Conservation (phyloP, 2,329 filamentous ascomycete species). For the Alternaria viburni region DNA sequence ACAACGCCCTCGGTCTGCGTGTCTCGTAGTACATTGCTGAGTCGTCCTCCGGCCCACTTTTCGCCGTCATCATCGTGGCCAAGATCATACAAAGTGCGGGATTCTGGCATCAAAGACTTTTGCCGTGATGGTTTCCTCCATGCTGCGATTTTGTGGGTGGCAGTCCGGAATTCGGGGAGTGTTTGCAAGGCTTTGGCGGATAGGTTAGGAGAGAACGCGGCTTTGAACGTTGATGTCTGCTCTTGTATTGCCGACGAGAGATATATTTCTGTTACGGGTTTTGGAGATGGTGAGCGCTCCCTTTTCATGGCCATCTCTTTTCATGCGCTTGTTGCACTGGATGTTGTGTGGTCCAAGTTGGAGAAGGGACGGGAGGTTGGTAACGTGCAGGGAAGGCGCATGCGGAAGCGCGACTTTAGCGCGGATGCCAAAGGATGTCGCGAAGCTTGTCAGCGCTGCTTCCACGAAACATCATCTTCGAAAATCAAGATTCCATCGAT, state of each 20-base stretch:
- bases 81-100: slow-evolving; percentile 49
- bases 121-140: slow-evolving; percentile 58
- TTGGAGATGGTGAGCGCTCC: slow-evolving; percentile 24
- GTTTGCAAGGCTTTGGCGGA: slow-evolving; percentile 51
- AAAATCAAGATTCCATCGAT: not conserved
- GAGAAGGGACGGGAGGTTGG: slow-evolving; percentile 7
- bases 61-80: slow-evolving; percentile 63
- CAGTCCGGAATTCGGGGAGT: slow-evolving; percentile 52
- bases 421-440: slow-evolving; percentile 11
- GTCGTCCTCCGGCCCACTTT: slow-evolving; percentile 56
- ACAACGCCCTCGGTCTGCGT: slow-evolving; percentile 54
- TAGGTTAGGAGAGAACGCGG: slow-evolving; percentile 56
- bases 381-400: not conserved
- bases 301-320: slow-evolving; percentile 43
- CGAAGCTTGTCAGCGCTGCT: slow-evolving; percentile 4
- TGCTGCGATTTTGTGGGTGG: slow-evolving; percentile 59
- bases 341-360: not conserved
- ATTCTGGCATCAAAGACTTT: slow-evolving; percentile 49
- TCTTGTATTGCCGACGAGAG: slow-evolving; percentile 56
- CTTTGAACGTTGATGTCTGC: slow-evolving; percentile 59
- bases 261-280: slow-evolving; percentile 45
- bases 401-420: slow-evolving; percentile 13
- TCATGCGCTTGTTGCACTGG: not conserved
- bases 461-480: not conserved
- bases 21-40: slow-evolving; percentile 56